Evolutionary conservation across 805 yeast genomes (phyloP), one percentile per base, ranked within the genome.

Genomic region (Candida tammaniensis): DNA sequence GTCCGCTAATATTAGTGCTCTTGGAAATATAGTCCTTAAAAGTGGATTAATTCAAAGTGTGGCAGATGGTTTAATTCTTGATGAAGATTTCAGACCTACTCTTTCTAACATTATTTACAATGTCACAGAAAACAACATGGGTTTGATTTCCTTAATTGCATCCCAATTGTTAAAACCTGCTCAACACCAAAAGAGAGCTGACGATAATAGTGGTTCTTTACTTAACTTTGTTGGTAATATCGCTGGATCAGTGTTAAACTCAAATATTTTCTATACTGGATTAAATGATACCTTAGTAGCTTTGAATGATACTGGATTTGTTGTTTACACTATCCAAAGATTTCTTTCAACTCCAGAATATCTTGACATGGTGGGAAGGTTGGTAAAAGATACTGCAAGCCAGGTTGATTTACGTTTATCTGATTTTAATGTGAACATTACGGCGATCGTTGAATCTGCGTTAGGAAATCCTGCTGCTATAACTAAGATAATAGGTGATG

Each of bases 271-370:
- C 19, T 42, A 44, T 23, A 37, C 46, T 19, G 46, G 51, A n/a
- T 51, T 59, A 31, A 40, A 40, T n/a, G 64, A 52, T 26, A 36
- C 49, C 8, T 43, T 60, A 24, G 44, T 50, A 27, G 67, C 70
- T 7, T 54, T 67, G 36, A 67, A 67, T 48, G 61, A 64, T 39
- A 66, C 72, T 5, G 68, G 65, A 10, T 50, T 67, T 30, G 59
- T 55, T 12, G 62, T 63, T 8, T 60, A 64, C 44, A 52, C 58
- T 8, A 46, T 60, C n/a, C 64, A 67, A 45, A 40, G 57, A 24
- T 51, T 62, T 37, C 40, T 67, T 25, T 56, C 65, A 9, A 49
- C 58, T 36, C 58, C 55, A 37, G 46, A 49, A 3, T 66, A 66
- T 43, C 52, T 57, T 15, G 60, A 62, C 38, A 51, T 64, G 58